These are phyloP conservation scores for Chlorociboria aeruginascens DNA, from an alignment of 495 filamentous ascomycete species.

Conservation along the genomic window DNA sequence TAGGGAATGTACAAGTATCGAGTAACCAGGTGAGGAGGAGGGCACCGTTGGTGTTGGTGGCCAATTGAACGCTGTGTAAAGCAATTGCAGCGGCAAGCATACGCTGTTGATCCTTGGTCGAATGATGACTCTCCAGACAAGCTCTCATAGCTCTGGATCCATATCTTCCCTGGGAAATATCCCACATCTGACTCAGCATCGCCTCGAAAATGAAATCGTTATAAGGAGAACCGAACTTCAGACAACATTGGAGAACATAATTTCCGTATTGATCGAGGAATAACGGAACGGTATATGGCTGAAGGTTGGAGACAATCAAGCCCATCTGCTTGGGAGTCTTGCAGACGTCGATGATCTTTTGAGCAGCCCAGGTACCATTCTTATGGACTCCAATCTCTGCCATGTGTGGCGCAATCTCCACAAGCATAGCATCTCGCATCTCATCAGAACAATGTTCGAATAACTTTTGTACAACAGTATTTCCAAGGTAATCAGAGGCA, in stretches of 20 bases:
- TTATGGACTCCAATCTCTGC: slow-evolving; percentile 97
- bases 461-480: slow-evolving; percentile 97
- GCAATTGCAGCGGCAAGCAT: slow-evolving; percentile 92
- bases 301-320: slow-evolving; percentile 70
- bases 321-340: slow-evolving; percentile 74
- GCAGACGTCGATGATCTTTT: slow-evolving; percentile 97
- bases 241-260: slow-evolving; percentile 91
- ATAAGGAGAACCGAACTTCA: slow-evolving; percentile 77
- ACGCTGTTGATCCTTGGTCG: slow-evolving; percentile 88
- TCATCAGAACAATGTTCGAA: slow-evolving; percentile 91
- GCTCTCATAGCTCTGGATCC: slow-evolving; percentile 94
- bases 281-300: slow-evolving; percentile 73
- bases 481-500: slow-evolving; percentile 89
- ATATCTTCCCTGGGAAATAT: slow-evolving; percentile 84
- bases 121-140: slow-evolving; percentile 90
- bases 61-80: slow-evolving; percentile 89
- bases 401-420: slow-evolving; percentile 77
- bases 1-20: slow-evolving; percentile 93
- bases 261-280: slow-evolving; percentile 98
- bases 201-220: slow-evolving; percentile 97
- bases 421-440: slow-evolving; percentile 83
- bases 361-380: slow-evolving; percentile 97
- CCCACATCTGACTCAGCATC: slow-evolving; percentile 93
- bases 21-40: slow-evolving; percentile 95
- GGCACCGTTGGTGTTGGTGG: slow-evolving; percentile 92